Conservation (phyloP, 2,329 filamentous ascomycete genomes). For the Fusarium sp. region DNA sequence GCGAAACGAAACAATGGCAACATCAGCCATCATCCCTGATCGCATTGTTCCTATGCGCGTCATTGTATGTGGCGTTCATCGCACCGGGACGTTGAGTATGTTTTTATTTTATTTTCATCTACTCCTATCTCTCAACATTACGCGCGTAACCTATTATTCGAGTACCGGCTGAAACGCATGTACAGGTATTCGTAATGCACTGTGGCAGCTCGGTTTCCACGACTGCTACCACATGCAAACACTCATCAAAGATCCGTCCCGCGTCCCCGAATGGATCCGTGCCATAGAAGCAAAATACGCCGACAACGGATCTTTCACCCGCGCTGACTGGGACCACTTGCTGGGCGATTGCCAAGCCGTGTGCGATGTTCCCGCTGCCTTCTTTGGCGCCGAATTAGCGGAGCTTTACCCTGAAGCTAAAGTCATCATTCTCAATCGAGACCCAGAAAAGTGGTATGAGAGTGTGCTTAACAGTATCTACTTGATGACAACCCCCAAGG, state of each 20-base stretch:
- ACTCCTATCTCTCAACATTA: constrained; percentile 1
- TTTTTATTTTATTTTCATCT: background rate
- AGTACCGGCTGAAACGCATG: constrained; percentile 18
- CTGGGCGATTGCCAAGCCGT: constrained; percentile 64
- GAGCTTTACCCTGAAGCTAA: constrained; percentile 54
- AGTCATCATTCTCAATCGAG: constrained; percentile 57
- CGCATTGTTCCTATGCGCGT: constrained; percentile 57
- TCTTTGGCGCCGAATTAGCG: constrained; percentile 58
- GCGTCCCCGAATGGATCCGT: constrained; percentile 50
- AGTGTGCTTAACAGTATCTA: constrained; percentile 51
- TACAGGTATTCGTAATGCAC: constrained; percentile 53
- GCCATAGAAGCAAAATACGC: constrained; percentile 53
- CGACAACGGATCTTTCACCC: constrained; percentile 50
- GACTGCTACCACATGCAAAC: constrained; percentile 56
- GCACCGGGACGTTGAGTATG: constrained; percentile 57
- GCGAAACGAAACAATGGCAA: constrained; percentile 29
- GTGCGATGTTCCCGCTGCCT: constrained; percentile 69
- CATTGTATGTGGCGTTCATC: constrained; percentile 57
- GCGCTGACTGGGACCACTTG: constrained; percentile 61
- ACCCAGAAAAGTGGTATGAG: constrained; percentile 55
- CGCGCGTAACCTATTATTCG: background rate
- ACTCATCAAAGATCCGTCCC: constrained; percentile 46
- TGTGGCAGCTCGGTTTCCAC: constrained; percentile 54
- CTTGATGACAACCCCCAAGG: constrained; percentile 43
- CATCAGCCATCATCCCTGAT: constrained; percentile 28